phyloP scores from a whole-genome alignment of 148 eudicot genomes.

The Cornus kousa region DNA sequence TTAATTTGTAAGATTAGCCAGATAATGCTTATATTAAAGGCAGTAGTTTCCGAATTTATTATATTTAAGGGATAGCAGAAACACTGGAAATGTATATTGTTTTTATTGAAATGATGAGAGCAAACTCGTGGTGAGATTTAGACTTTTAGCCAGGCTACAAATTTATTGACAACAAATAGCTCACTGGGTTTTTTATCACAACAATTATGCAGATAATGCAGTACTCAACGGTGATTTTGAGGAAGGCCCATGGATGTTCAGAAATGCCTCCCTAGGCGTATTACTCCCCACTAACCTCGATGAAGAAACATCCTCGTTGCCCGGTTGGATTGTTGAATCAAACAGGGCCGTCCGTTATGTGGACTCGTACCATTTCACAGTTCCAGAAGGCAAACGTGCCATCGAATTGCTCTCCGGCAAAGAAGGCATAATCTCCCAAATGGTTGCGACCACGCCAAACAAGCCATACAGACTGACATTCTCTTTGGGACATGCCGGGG shows the following conservation, averaged over 20 bases:
- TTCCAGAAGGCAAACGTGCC: conserved; percentile 84
- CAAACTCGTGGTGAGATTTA: too few species aligned
- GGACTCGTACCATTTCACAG: conserved; percentile 72
- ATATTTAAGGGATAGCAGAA: too few species aligned
- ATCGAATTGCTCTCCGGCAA: conserved; percentile 86
- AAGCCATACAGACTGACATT: conserved; percentile 66
- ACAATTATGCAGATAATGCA: conserved; percentile 51
- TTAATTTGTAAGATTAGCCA: too few species aligned
- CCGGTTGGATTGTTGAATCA: conserved; percentile 95
- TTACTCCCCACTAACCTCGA: conserved; percentile 93
- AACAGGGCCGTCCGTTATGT: conserved; percentile 88
- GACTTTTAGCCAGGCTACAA: too few species aligned
- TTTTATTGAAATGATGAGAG: too few species aligned
- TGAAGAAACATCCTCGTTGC: conserved; percentile 71
- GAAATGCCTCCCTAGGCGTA: conserved; percentile 81
- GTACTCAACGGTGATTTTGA: conserved; percentile 90
- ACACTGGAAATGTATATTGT: too few species aligned
- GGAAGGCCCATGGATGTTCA: conserved; percentile 93
- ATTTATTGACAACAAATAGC: neutral
- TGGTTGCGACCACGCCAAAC: conserved; percentile 74
- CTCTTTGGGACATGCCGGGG: conserved; percentile 73
- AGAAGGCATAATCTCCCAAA: conserved; percentile 96
- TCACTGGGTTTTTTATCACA: neutral
- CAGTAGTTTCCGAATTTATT: too few species aligned
- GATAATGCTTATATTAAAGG: too few species aligned